phyloP scores from a whole-genome alignment of 768 basidiomycete species.

The Dacryopinax primogenitus region DNA sequence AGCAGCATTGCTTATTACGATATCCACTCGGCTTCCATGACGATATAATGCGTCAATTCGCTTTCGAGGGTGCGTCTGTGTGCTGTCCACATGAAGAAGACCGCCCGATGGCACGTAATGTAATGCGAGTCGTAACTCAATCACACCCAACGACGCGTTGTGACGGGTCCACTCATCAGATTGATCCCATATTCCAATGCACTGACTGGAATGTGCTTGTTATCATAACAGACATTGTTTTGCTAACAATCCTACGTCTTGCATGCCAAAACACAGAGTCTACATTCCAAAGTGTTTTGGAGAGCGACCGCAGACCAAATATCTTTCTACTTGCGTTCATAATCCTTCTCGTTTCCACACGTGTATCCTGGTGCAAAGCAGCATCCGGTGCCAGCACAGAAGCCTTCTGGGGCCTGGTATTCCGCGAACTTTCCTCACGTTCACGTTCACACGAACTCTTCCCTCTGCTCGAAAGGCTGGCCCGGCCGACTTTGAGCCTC shows the following conservation, averaged over 20 bases:
- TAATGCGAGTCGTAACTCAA: neutral
- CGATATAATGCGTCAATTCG: conserved; percentile 2
- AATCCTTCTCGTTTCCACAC: no score
- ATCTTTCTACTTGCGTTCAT: neutral
- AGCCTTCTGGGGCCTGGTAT: neutral
- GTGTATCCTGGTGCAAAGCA: no score
- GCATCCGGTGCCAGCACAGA: no score
- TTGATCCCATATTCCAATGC: neutral
- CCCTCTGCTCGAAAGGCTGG: neutral
- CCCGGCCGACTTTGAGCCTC: neutral
- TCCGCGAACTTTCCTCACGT: neutral
- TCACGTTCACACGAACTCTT: neutral
- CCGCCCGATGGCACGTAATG: neutral
- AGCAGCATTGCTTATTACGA: neutral
- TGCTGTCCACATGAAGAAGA: neutral
- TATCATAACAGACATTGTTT: neutral
- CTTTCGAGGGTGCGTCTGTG: neutral
- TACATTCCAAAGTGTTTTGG: neutral
- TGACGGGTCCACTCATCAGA: neutral
- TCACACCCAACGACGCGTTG: neutral
- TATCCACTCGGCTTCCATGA: conserved; percentile 1
- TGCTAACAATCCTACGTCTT: no score
- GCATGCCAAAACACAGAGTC: neutral
- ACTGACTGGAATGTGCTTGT: neutral
- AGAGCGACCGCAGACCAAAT: neutral